Evolutionary conservation across 352 stramenopile genomes (phyloP).

Genomic region (Elongisporangium undulatum): DNA sequence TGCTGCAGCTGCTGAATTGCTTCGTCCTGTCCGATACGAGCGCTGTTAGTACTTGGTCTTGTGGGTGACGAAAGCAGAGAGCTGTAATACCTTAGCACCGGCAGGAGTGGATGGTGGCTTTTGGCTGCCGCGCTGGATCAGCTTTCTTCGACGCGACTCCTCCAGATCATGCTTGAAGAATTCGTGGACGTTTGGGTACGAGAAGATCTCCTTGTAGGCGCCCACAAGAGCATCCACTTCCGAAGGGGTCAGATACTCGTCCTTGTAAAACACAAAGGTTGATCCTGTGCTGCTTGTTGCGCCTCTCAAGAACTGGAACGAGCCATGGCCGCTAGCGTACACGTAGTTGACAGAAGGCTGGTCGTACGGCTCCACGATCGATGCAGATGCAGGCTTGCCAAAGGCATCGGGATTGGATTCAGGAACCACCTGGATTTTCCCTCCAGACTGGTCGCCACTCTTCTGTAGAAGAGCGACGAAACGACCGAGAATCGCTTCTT

Average conservation of each 20-base stretch:
- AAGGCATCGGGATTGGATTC: constrained; percentile 13
- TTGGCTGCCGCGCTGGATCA: constrained; percentile 18
- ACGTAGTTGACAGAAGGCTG: constrained; percentile 69
- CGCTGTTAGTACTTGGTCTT: too few relatives aligned
- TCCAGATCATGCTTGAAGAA: constrained; percentile 71
- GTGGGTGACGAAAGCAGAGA: too few relatives aligned
- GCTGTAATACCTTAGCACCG: constrained; percentile 56
- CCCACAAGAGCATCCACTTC: constrained; percentile 77
- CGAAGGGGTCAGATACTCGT: constrained; percentile 61
- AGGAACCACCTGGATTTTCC: constrained; percentile 51
- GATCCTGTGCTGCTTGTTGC: constrained; percentile 25
- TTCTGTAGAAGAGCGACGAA: constrained; percentile 62
- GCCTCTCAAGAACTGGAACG: constrained; percentile 77
- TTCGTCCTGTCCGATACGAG: constrained; percentile 62
- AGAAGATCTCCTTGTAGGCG: constrained; percentile 85
- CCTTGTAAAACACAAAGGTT: constrained; percentile 85
- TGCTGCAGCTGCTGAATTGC: constrained; percentile 76
- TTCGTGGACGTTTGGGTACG: constrained; percentile 66
- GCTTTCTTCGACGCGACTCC: constrained; percentile 50
- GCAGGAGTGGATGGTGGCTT: constrained; percentile 11
- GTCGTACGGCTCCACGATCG: constrained; percentile 59
- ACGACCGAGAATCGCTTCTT: constrained; percentile 64
- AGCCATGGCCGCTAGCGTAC: constrained; percentile 69
- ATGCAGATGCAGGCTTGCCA: constrained; percentile 36
- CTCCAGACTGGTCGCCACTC: constrained; percentile 9